A percentile compares a stretch with the other conserved stretches of the same genome.
phyloP scores from a whole-genome alignment of 441 rosid species.

The Bruguiera hainesii region DNA sequence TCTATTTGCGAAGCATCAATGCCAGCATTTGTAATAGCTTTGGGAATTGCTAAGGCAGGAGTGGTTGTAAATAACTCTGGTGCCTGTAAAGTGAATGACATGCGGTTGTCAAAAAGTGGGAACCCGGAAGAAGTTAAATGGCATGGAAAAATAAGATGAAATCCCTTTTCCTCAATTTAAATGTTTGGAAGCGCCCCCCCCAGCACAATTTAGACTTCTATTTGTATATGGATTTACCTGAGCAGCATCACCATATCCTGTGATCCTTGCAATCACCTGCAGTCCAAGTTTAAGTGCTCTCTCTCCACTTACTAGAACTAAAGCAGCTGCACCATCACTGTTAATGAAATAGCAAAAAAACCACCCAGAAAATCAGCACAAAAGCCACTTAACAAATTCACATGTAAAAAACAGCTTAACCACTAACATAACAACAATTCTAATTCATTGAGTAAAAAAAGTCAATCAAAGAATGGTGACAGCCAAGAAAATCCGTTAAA shows the following conservation, averaged over 20 bases:
- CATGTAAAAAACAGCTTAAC: background rate
- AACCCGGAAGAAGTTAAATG: background rate
- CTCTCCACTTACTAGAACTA: slow-evolving; percentile 85
- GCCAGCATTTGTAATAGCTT: slow-evolving; percentile 75
- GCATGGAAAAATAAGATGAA: background rate
- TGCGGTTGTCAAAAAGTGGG: background rate
- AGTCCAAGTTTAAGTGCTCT: slow-evolving; percentile 72
- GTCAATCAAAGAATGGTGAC: background rate
- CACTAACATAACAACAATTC: background rate
- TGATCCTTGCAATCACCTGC: slow-evolving; percentile 75
- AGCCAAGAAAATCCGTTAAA: background rate
- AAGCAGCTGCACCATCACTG: slow-evolving; percentile 98
- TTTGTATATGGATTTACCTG: slow-evolving; percentile 45
- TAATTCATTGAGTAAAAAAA: no score
- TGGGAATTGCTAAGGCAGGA: slow-evolving; percentile 88
- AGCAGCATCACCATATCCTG: slow-evolving; percentile 93
- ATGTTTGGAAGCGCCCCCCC: background rate
- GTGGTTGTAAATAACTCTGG: slow-evolving; percentile 87
- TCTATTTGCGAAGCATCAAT: slow-evolving; percentile 76
- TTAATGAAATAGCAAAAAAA: slow-evolving; percentile 3
- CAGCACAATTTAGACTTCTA: background rate
- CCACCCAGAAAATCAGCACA: background rate
- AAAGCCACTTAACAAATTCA: background rate
- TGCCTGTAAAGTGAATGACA: slow-evolving; percentile 43
- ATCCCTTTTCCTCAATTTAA: background rate